phyloP scores from a whole-genome alignment of 1,284 basidiomycete genomes.

The Abortiporus biennis region DNA sequence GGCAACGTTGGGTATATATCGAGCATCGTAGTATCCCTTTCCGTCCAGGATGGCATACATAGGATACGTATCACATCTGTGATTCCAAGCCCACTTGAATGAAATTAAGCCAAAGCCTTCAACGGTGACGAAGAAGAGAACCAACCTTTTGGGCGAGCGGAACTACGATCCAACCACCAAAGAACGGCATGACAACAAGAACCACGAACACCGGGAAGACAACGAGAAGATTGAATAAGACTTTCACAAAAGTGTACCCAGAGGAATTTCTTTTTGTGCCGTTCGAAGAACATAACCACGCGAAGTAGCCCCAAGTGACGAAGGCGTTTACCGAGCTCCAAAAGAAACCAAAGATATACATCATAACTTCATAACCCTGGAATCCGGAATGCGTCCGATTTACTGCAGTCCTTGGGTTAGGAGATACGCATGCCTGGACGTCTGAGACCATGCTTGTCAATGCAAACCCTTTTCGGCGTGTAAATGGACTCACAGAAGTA shows the following conservation, averaged over 20 bases:
- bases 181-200: conserved; percentile 10
- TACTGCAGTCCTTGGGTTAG: conserved; percentile 8
- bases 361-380: conserved; percentile 8
- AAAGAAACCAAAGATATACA: conserved; percentile 11
- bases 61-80: conserved; percentile 9
- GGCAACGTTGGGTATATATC: conserved; percentile 5
- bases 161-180: conserved; percentile 9
- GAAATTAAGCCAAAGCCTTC: neutral
- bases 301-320: neutral
- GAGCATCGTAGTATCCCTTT: conserved; percentile 4
- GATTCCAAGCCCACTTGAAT: conserved; percentile 11
- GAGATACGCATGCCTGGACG: conserved; percentile 6
- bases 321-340: conserved; percentile 5
- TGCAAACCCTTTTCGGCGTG: neutral
- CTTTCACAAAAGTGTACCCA: neutral
- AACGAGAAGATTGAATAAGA: conserved; percentile 1
- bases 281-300: neutral
- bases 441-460: neutral
- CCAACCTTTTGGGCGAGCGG: conserved; percentile 8
- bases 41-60: conserved; percentile 10
- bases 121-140: neutral
- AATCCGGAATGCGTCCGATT: conserved; percentile 8
- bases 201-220: conserved; percentile 4
- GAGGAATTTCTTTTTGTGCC: neutral
- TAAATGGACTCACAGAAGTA: conserved; percentile 9